Percentiles rank a stretch among this genome's conserved stretches.
These are phyloP conservation scores for Hypholoma sublateritium DNA, from an alignment of 768 basidiomycete genomes.

Conservation along the genomic window DNA sequence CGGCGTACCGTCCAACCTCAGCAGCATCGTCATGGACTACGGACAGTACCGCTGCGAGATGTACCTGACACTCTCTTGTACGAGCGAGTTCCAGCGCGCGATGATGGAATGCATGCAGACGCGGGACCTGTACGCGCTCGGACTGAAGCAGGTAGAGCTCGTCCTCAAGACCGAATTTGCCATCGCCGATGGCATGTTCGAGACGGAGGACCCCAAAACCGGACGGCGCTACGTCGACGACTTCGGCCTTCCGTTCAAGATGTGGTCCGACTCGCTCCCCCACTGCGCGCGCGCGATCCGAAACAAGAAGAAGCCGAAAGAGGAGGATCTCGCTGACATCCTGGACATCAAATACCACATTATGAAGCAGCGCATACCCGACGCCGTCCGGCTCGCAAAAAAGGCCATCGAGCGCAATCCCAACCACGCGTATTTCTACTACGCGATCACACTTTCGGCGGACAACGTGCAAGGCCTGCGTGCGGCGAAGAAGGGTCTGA, in stretches of 20 bases:
- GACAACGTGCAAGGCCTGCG: slow-evolving; percentile 53
- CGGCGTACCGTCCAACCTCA: slow-evolving; percentile 46
- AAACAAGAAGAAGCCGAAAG: slow-evolving; percentile 34
- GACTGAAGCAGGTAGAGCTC: slow-evolving; percentile 44
- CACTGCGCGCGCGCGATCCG: slow-evolving; percentile 59
- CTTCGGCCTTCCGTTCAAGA: slow-evolving; percentile 57
- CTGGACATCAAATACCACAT: slow-evolving; percentile 62
- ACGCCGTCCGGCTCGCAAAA: slow-evolving; percentile 48
- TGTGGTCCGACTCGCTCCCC: slow-evolving; percentile 60
- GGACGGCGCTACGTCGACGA: slow-evolving; percentile 41
- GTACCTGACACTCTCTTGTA: slow-evolving; percentile 37
- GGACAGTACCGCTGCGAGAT: slow-evolving; percentile 49
- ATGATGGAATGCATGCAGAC: slow-evolving; percentile 51
- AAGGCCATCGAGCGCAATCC: slow-evolving; percentile 54
- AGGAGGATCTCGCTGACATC: slow-evolving; percentile 59
- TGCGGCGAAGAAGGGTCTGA: slow-evolving; percentile 66
- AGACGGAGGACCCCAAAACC: slow-evolving; percentile 40
- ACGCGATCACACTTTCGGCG: slow-evolving; percentile 52
- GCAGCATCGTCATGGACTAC: slow-evolving; percentile 46
- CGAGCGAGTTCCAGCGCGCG: slow-evolving; percentile 47
- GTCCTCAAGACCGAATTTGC: slow-evolving; percentile 63
- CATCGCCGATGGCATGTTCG: slow-evolving; percentile 56
- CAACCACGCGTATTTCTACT: slow-evolving; percentile 62
- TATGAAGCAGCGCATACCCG: slow-evolving; percentile 45
- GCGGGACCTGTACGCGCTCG: slow-evolving; percentile 50